phyloP scores from a whole-genome alignment of 2,329 filamentous ascomycete species.

The Fusarium kyushuense region DNA sequence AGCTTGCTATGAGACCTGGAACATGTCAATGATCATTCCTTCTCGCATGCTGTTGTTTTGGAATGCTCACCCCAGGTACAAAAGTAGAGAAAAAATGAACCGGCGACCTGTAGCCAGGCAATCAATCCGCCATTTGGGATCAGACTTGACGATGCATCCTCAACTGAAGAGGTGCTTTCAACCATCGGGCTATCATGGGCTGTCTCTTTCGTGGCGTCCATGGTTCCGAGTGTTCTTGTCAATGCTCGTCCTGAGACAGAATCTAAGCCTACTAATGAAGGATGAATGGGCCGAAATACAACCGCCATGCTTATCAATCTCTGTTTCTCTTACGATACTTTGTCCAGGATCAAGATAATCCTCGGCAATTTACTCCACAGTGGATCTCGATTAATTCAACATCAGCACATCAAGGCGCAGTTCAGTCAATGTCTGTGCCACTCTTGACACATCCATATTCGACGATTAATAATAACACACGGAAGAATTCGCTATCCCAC shows the following conservation, averaged over 20 bases:
- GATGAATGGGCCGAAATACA: neutral
- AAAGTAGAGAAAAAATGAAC: conserved; percentile 44
- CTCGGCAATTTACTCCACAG: neutral
- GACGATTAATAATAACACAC: neutral
- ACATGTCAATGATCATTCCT: neutral
- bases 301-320: neutral
- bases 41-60: rapidly evolving
- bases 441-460: neutral
- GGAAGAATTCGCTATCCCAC: no score
- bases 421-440: neutral
- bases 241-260: neutral
- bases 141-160: neutral
- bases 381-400: no score
- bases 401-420: neutral
- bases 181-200: neutral
- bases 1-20: conserved; percentile 41
- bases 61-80: conserved; percentile 39
- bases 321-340: neutral
- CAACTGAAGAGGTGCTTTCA: neutral
- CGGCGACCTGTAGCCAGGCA: conserved; percentile 43
- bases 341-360: neutral
- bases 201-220: neutral
- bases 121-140: conserved; percentile 32
- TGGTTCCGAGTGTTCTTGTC: neutral
- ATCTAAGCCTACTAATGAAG: neutral